Conservation (phyloP, 257 asterid species). For the Fraxinus excelsior region DNA sequence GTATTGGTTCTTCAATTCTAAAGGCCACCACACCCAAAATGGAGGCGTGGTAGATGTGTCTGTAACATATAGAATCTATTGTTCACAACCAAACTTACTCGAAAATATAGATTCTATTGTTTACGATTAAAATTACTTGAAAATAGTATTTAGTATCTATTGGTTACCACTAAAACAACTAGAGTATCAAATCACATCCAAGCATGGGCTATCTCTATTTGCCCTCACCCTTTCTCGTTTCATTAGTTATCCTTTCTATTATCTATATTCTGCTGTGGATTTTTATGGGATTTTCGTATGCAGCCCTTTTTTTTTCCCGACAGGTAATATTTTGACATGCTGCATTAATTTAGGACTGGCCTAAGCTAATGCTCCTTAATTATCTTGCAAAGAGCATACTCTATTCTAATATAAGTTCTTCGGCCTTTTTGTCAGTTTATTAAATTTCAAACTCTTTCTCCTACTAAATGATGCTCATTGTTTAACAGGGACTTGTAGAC, state of each 20-base stretch:
- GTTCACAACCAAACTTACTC: background rate
- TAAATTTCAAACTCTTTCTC: no score
- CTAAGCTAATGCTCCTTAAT: background rate
- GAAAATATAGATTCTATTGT: background rate
- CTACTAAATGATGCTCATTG: no score
- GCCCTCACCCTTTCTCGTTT: background rate
- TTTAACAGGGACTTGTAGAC: conserved; percentile 16
- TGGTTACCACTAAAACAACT: background rate
- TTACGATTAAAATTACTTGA: background rate
- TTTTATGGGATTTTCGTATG: no score
- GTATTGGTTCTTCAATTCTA: background rate
- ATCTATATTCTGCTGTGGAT: no score
- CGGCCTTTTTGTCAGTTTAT: background rate
- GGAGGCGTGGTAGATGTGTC: background rate
- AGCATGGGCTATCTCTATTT: background rate
- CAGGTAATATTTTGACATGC: no score
- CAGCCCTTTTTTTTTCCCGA: no score
- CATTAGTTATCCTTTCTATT: background rate
- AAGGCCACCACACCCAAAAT: background rate
- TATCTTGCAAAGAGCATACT: background rate
- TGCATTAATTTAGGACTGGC: no score
- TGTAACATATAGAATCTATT: background rate
- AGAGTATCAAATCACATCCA: background rate
- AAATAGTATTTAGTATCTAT: no score
- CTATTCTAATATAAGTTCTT: background rate